phyloP scores from a whole-genome alignment of 192 early-diverging fungal genomes.

The Ambispora gerdemannii region DNA sequence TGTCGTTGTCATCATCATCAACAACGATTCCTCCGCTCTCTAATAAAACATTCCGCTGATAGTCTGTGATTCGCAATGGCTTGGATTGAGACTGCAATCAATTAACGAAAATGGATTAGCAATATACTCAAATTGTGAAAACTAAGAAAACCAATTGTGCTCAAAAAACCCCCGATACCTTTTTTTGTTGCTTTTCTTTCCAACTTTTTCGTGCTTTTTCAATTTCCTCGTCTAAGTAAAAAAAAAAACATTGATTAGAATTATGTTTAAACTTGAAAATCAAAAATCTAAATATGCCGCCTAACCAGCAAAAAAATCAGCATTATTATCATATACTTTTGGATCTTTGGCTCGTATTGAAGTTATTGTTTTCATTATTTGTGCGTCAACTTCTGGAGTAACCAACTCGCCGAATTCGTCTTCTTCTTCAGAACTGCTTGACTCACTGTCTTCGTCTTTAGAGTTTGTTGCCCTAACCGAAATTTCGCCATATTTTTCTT shows the following conservation, averaged over 20 bases:
- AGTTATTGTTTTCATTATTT: slow-evolving; percentile 90
- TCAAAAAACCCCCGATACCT: slow-evolving; percentile 30
- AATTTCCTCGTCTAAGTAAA: slow-evolving; percentile 50
- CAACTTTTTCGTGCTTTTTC: slow-evolving; percentile 56
- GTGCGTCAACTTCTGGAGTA: slow-evolving; percentile 85
- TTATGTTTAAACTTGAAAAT: background rate
- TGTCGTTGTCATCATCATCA: slow-evolving; percentile 45
- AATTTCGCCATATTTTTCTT: slow-evolving; percentile 61
- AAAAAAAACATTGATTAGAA: background rate
- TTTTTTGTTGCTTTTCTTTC: slow-evolving; percentile 61
- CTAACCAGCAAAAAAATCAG: slow-evolving; percentile 65
- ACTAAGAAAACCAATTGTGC: background rate
- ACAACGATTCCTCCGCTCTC: slow-evolving; percentile 56
- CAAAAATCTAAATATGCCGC: background rate
- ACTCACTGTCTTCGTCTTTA: slow-evolving; percentile 52
- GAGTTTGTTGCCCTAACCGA: slow-evolving; percentile 32
- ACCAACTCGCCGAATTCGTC: slow-evolving; percentile 78
- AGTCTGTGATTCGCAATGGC: slow-evolving; percentile 79
- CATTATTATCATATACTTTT: slow-evolving; percentile 74
- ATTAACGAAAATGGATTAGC: background rate
- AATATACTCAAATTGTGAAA: background rate
- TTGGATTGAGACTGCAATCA: slow-evolving; percentile 42
- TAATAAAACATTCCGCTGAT: slow-evolving; percentile 77
- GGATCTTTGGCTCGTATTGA: slow-evolving; percentile 73
- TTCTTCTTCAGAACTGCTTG: slow-evolving; percentile 67